A percentile compares a stretch with the other conserved stretches of the same genome.
Evolutionary conservation across 495 filamentous ascomycete genomes (phyloP).

Genomic region (Penicillium arizonense): DNA sequence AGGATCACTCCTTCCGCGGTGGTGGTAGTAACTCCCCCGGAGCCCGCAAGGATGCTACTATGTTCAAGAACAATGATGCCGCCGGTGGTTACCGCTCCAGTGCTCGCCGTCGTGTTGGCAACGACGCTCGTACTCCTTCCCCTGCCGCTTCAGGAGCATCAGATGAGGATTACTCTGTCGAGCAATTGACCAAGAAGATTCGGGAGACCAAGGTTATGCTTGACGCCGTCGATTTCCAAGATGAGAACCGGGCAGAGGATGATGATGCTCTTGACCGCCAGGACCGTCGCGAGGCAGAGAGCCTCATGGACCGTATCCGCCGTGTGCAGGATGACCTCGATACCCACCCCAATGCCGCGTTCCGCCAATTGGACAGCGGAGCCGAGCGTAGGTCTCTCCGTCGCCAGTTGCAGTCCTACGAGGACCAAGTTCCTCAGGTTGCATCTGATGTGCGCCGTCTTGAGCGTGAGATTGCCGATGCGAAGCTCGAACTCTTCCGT

Average conservation of each 20-base stretch:
- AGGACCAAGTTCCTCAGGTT: constrained; percentile 86
- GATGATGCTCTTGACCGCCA: constrained; percentile 88
- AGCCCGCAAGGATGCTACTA: constrained; percentile 84
- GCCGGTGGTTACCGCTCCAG: constrained; percentile 87
- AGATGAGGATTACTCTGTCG: constrained; percentile 77
- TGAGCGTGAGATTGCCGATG: constrained; percentile 90
- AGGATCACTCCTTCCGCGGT: constrained; percentile 85
- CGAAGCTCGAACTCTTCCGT: constrained; percentile 90
- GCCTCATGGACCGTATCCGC: constrained; percentile 87
- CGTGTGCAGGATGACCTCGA: constrained; percentile 98
- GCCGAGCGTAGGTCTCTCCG: constrained; percentile 83
- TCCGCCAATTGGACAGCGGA: constrained; percentile 73
- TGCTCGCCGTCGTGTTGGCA: constrained; percentile 78
- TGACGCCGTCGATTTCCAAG: constrained; percentile 97
- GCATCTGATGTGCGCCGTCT: constrained; percentile 88
- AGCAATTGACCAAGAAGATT: constrained; percentile 90
- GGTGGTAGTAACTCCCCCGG: constrained; percentile 43
- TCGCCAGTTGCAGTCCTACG: constrained; percentile 82
- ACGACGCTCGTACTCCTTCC: constrained; percentile 72
- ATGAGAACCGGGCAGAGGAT: constrained; percentile 84
- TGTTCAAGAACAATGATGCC: constrained; percentile 93
- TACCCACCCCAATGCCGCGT: constrained; percentile 74
- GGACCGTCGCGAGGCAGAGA: constrained; percentile 89
- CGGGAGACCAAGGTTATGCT: constrained; percentile 92
- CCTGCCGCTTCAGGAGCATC: constrained; percentile 71